Evolutionary conservation across 1,284 basidiomycete genomes (phyloP), one percentile per base, ranked within the genome.

Genomic region (Rhizoctonia solani): DNA sequence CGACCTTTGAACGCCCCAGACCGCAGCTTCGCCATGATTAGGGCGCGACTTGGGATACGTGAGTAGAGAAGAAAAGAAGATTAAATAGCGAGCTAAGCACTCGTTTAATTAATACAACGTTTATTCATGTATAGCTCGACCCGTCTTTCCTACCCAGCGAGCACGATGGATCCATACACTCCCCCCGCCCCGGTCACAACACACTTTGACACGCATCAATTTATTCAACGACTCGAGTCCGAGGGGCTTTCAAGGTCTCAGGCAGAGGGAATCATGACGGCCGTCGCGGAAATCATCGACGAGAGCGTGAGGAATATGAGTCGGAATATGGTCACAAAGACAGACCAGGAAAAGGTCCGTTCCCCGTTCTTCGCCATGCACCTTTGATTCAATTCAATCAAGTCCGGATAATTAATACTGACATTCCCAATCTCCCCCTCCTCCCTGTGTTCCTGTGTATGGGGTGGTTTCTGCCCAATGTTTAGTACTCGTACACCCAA

Each of bases 261-360:
- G 78, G 93, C 94, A 1, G 93, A 96, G 76, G 95, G 95, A 5
- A 90, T 98, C 74, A 96, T 97, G 93, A 84, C 87, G 54, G 93
- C 94, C 16, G 89, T 98, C 83, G 92, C 93, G 11, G 92, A 95
- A 73, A 93, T 97, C 69, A 93, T 98, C 56, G 93, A 96, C 76
- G 95, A 98, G 81, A 93, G 91, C 74, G 89, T 97, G 58, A 83
- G 89, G 69, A 95, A 93, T 74, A 95, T 98, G 92, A 92, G 92
- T 47, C 88, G 86, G 71, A 93, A 93, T 73, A 90, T 97, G 86
- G 95, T 97, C 69, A 93, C 91, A 5, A 93, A 93, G 76, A 87
- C 91, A 1, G 93, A 96, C 72, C 93, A 96, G 75, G 95, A 97
- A 79, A 96, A 96, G 85, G 93, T 91, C 65, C 59, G 81, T 73